Evolutionary conservation across 306 rosid genomes (phyloP).

Genomic region (Echinosophora koreensis): DNA sequence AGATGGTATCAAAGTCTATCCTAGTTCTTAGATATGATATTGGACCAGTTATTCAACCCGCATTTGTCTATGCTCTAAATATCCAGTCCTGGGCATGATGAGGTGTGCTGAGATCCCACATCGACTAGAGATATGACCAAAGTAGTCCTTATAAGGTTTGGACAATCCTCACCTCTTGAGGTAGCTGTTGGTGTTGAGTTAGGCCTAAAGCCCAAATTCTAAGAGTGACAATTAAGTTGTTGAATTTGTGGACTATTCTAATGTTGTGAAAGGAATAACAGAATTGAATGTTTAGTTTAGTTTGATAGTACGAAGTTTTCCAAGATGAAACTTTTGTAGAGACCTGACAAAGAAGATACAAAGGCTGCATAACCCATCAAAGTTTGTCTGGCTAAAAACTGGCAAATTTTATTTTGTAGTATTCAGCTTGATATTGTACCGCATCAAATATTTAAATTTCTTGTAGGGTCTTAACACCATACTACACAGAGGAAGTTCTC

Average conservation of each 20-base stretch:
- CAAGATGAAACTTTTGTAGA: slow-evolving; percentile 8
- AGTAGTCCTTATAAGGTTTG: too few relatives aligned
- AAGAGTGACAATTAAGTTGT: background rate
- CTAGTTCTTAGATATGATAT: too few relatives aligned
- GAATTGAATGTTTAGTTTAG: slow-evolving; percentile 23
- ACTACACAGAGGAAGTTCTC: slow-evolving; percentile 94
- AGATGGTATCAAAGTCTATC: too few relatives aligned
- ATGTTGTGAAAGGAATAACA: slow-evolving; percentile 15
- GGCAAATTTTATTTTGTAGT: slow-evolving; percentile 4
- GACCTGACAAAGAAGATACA: slow-evolving; percentile 15
- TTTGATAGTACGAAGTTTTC: slow-evolving; percentile 29
- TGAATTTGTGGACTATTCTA: slow-evolving; percentile 13
- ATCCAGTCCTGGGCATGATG: too few relatives aligned
- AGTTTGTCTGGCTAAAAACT: slow-evolving; percentile 18
- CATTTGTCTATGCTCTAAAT: too few relatives aligned
- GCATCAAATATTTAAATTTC: slow-evolving; percentile 7
- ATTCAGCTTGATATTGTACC: slow-evolving; percentile 15
- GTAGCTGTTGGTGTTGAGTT: too few relatives aligned
- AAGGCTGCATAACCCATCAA: slow-evolving; percentile 2
- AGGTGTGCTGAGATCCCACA: too few relatives aligned
- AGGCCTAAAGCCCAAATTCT: too few relatives aligned
- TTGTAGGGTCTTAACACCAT: slow-evolving; percentile 92
- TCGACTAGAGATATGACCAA: too few relatives aligned
- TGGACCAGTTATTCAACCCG: too few relatives aligned
- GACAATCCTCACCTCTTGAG: too few relatives aligned